Base-by-base conservation (phyloP, 306 rosid species). In the Castanea crenata region DNA sequence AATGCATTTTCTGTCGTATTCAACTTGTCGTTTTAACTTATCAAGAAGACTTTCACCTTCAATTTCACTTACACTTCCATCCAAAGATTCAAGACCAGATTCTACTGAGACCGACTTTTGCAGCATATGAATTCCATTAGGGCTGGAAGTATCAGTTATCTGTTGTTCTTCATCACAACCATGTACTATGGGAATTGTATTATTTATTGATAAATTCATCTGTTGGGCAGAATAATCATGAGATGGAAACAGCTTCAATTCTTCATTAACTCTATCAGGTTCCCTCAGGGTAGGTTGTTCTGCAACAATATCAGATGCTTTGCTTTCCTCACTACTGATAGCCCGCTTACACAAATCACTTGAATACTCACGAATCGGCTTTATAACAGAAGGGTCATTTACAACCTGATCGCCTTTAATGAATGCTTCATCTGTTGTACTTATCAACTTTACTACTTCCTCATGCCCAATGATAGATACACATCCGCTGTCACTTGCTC, bases 11-110 rank as follows among this genome's bases (percentile, higher is more conserved):
- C 75, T 95, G 76, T 87, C 87, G 69, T 86, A 73, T 46, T 88
- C 91, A 78, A 90, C 38, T 74, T 86, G 94, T 72, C 87, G 86
- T 80, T 78, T 87, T 76, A 91, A 81, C 69, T 44, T 79, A 76
- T 88, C 94, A 69, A 84, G 72, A 8, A 77, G 32, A 70, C 77
- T 75, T 81, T 90, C 95, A 20, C 94, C 97, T 85, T 94, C 98
- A 73, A 88, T 84, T 83, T 92, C 97, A 75, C 81, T 74, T 31
- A 86, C 62, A 77, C 86, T 80, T 80, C 69, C 92, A 81, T 91
- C 97, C 69, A 81, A 55, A 65, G 87, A 86, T 82, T 87, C 97
- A 73, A 91, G 81, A 87, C 80, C 76, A 59, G 90, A 88, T 52
- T 84, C 92, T 41, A 85, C 79, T 10, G 90, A 89, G 44, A 65